Base-by-base conservation (phyloP, 495 filamentous ascomycete species). In the Xylaria bambusicola region DNA sequence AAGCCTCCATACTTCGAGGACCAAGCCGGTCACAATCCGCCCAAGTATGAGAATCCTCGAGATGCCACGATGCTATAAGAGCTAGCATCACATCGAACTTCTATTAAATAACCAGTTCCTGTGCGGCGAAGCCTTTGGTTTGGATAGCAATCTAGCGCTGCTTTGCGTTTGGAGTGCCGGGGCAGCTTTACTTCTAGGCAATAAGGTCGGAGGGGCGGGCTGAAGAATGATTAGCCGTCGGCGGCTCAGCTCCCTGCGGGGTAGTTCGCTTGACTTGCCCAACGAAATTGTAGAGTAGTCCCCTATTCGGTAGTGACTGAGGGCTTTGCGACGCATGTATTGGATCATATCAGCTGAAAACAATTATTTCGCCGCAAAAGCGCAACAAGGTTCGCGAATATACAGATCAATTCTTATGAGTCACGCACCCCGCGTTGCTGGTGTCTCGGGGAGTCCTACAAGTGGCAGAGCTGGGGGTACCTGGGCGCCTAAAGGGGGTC, bases 1-100 rank as follows among this genome's bases (percentile, higher is more conserved):
- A 53, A 53, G 51, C 51, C 51, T 41, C 51, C 51, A 53, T 53
- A 36, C 31, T 23, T 53, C 26, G 51, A 53, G 51, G 51, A 53
- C 36, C 31, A 40, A 36, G 41, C 51, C 21, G 36, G 51, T 53
- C 31, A 53, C 31, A 38, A 36, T 41, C 31, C n/a, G 29, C 51
- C 29, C 51, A 41, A 53, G 51, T 53, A 53, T 38, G 51, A 41
- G 35, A 53, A 36, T 23, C 51, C 35, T 41, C 51, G 51, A 53
- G 33, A 53, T 53, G 36, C 35, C 51, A 53, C 51, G 51, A 33
- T 53, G 35, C 51, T 53, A 29, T 48, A 48, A 48, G 29, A 33
- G 29, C 29, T 12, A 41, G 38, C 6, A 15, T 15, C 38, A 41
- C 38, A 15, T 41, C 38, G 38, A 41, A 41, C 38, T 41, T 41